Conservation (phyloP, 495 filamentous ascomycete genomes). For the Hyaloscypha hepaticicola region DNA sequence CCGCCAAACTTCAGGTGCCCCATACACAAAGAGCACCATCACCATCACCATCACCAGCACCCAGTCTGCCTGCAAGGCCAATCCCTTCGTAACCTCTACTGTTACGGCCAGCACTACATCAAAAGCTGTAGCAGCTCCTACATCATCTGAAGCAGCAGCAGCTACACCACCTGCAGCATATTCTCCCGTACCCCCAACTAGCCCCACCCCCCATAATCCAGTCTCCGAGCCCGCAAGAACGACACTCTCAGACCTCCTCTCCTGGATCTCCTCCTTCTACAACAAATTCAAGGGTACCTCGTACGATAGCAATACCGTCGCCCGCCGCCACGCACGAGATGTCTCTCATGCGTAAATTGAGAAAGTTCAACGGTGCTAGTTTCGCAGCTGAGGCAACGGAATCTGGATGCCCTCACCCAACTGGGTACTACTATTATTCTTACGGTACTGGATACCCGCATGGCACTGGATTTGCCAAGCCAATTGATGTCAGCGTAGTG, state of each 20-base stretch:
- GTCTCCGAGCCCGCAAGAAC: slow-evolving; percentile 28
- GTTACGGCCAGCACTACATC: not conserved
- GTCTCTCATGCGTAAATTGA: not conserved
- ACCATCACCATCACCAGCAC: slow-evolving; percentile 28
- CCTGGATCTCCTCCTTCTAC: slow-evolving; percentile 22
- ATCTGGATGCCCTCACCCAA: not conserved
- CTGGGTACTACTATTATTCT: slow-evolving; percentile 1
- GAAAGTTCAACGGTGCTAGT: slow-evolving; percentile 1
- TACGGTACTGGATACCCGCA: not conserved
- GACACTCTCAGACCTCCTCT: slow-evolving; percentile 29
- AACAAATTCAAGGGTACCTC: slow-evolving; percentile 4
- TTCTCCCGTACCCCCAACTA: slow-evolving; percentile 16
- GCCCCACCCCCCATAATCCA: slow-evolving; percentile 21
- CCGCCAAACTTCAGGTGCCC: slow-evolving; percentile 5
- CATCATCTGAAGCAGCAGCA: slow-evolving; percentile 10
- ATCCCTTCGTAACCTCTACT: not conserved
- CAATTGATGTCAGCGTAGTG: not conserved
- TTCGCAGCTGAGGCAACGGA: not conserved
- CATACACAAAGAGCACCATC: slow-evolving; percentile 27
- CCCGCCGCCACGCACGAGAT: slow-evolving; percentile 22
- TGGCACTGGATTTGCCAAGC: not conserved
- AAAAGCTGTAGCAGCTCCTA: not conserved
- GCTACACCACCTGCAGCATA: slow-evolving; percentile 22
- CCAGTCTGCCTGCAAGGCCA: slow-evolving; percentile 29
- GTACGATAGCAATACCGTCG: slow-evolving; percentile 6